A percentile compares a stretch with the other conserved stretches of the same genome.
Conservation (phyloP, 192 early-diverging fungal species). For the Paraglomus brasilianum region DNA sequence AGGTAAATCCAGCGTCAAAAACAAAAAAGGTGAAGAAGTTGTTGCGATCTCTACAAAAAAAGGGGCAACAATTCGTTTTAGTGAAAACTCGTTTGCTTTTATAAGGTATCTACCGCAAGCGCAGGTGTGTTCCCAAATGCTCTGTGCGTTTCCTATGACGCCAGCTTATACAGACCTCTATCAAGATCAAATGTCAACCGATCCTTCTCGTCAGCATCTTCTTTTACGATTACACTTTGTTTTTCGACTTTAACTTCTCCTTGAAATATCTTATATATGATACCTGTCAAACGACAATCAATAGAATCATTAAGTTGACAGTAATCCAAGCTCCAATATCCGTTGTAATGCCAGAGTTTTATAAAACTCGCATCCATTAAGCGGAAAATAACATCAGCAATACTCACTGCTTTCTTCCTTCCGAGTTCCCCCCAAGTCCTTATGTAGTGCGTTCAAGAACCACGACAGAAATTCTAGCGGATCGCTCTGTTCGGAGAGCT, state of each 20-base stretch:
- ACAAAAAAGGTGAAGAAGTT: conserved; percentile 70
- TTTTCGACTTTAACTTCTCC: conserved; percentile 78
- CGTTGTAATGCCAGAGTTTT: background rate
- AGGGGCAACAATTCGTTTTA: conserved; percentile 19
- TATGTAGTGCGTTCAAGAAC: conserved; percentile 90
- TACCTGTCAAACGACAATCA: conserved; percentile 20
- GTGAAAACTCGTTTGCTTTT: conserved; percentile 28
- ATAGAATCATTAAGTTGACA: background rate
- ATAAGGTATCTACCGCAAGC: too few relatives aligned
- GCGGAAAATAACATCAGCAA: background rate
- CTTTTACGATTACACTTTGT: conserved; percentile 56
- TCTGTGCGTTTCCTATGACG: too few relatives aligned
- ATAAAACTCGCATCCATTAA: background rate
- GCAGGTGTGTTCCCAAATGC: too few relatives aligned
- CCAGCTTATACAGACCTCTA: conserved; percentile 34
- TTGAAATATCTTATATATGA: conserved; percentile 83
- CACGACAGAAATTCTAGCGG: conserved; percentile 86
- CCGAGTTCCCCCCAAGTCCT: conserved; percentile 76
- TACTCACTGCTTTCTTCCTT: conserved; percentile 66
- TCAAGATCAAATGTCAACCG: conserved; percentile 45
- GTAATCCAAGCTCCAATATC: background rate
- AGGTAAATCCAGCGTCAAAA: conserved; percentile 87
- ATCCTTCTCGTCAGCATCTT: conserved; percentile 40
- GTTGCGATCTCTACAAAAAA: conserved; percentile 52
- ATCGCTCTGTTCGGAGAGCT: conserved; percentile 77